A percentile compares a stretch with the other conserved stretches of the same genome.
These are phyloP conservation scores for Fusarium continuum DNA, from an alignment of 2,329 filamentous ascomycete genomes.

Conservation along the genomic window DNA sequence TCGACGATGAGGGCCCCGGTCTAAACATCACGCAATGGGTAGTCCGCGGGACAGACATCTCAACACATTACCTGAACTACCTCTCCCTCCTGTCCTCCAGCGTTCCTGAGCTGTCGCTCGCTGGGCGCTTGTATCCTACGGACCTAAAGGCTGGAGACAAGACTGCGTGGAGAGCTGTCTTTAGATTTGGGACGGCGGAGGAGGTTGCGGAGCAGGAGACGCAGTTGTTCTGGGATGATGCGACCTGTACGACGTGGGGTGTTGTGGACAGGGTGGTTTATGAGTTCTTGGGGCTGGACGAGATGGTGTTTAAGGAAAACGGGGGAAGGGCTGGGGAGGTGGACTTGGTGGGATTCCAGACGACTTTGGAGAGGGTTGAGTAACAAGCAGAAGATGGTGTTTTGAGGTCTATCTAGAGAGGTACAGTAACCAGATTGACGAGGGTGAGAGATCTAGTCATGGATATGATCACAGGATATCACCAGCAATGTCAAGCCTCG, in stretches of 20 bases:
- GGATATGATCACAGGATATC: no score
- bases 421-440: no score
- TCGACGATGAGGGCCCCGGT: background rate
- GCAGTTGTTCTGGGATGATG: slow-evolving; percentile 5
- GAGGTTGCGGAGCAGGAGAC: background rate
- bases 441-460: no score
- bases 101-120: background rate
- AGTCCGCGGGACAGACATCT: slow-evolving; percentile 9
- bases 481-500: no score
- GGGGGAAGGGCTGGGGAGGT: background rate
- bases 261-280: background rate
- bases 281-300: slow-evolving; percentile 2
- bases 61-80: background rate
- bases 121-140: background rate
- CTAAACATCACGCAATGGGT: background rate
- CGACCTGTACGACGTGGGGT: slow-evolving; percentile 2
- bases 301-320: slow-evolving; percentile 5
- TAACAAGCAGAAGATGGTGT: no score
- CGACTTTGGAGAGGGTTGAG: background rate
- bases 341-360: slow-evolving; percentile 10
- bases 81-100: background rate
- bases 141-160: accelerated
- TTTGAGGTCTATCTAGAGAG: no score
- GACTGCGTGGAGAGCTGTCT: slow-evolving; percentile 1
- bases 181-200: background rate